Evolutionary conservation across 192 early-diverging fungal species (phyloP).

Genomic region (Coemansia sp.): DNA sequence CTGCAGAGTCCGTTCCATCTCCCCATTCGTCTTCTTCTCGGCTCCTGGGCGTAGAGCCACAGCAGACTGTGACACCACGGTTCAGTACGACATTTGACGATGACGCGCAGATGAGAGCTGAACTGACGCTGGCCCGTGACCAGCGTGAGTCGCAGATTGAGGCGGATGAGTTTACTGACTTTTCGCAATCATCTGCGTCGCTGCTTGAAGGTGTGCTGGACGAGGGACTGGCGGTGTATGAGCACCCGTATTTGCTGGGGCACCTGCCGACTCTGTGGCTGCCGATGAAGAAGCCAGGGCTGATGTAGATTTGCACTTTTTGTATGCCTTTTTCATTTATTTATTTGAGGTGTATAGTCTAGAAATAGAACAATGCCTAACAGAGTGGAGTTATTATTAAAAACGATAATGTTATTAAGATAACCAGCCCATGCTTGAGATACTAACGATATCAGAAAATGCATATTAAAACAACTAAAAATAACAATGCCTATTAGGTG

Average conservation of each 20-base stretch:
- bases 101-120: slow-evolving; percentile 22
- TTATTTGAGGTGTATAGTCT: too few species aligned
- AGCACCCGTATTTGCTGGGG: slow-evolving; percentile 64
- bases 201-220: slow-evolving; percentile 69
- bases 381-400: too few species aligned
- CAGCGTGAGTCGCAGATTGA: slow-evolving; percentile 63
- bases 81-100: slow-evolving; percentile 43
- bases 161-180: slow-evolving; percentile 68
- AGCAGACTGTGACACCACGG: slow-evolving; percentile 10
- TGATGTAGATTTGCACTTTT: too few species aligned
- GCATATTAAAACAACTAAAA: too few species aligned
- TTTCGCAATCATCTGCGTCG: slow-evolving; percentile 68
- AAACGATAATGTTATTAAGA: too few species aligned
- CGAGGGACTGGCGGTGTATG: slow-evolving; percentile 65
- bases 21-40: too few species aligned
- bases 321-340: too few species aligned
- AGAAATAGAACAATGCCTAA: too few species aligned
- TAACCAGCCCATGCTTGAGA: too few species aligned
- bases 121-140: slow-evolving; percentile 51
- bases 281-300: slow-evolving; percentile 43
- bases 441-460: too few species aligned
- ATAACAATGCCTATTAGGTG: too few species aligned
- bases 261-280: slow-evolving; percentile 70
- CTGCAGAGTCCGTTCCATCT: too few species aligned
- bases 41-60: background rate